Conservation (phyloP, 345 rosid genomes). For the Garcia nutans region DNA sequence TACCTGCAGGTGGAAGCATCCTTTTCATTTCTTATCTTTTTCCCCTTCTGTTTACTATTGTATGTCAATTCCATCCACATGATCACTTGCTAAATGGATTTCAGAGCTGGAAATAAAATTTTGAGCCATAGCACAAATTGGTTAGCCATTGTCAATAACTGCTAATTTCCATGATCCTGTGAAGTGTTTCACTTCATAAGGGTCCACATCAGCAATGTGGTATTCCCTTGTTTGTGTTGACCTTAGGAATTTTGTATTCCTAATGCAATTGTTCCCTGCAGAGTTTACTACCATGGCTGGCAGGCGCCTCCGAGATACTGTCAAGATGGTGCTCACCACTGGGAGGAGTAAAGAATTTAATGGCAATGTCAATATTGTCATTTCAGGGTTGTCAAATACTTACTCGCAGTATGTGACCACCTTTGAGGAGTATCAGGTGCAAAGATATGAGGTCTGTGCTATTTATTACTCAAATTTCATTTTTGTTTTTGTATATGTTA, state of each 20-base stretch:
- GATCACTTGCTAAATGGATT: not conserved
- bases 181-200: not conserved
- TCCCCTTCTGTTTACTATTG: not conserved
- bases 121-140: not conserved
- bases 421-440: slow-evolving; percentile 85
- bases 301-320: slow-evolving; percentile 92
- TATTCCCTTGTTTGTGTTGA: not conserved
- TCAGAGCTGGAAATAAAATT: not conserved
- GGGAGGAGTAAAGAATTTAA: slow-evolving; percentile 41
- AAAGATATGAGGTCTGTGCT: slow-evolving; percentile 78
- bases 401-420: slow-evolving; percentile 95
- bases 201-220: not conserved
- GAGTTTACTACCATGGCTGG: slow-evolving; percentile 99
- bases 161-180: not conserved
- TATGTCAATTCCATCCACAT: not conserved
- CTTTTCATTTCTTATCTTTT: slow-evolving; percentile 5
- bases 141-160: not conserved
- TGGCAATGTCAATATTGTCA: slow-evolving; percentile 58
- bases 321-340: slow-evolving; percentile 57
- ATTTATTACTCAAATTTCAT: slow-evolving; percentile 13
- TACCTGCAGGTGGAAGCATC: slow-evolving; percentile 69
- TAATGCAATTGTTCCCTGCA: slow-evolving; percentile 26
- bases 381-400: slow-evolving; percentile 89
- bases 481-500: no score
- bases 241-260: not conserved